Percentiles rank a stretch among this genome's conserved stretches.
phyloP scores from a whole-genome alignment of 2,329 filamentous ascomycete species.

The Talaromyces sp. region DNA sequence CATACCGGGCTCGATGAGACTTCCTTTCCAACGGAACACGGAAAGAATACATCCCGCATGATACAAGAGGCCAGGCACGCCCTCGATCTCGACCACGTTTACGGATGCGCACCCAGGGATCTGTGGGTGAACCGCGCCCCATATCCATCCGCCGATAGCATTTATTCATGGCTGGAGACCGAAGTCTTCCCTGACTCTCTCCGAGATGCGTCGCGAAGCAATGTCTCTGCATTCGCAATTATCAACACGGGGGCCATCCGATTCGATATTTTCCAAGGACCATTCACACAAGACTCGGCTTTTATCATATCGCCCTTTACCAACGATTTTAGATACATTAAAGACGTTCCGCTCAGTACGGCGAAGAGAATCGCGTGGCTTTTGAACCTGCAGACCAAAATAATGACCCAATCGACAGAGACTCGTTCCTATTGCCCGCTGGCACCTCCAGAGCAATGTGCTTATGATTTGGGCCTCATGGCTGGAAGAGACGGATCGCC shows the following conservation, averaged over 20 bases:
- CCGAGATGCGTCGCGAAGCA: slow-evolving; percentile 51
- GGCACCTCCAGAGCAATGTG: slow-evolving; percentile 43
- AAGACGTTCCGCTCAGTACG: slow-evolving; percentile 72
- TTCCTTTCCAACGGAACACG: slow-evolving; percentile 71
- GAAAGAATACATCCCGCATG: slow-evolving; percentile 63
- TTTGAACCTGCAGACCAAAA: slow-evolving; percentile 53
- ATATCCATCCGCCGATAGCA: slow-evolving; percentile 67
- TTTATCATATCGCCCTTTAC: slow-evolving; percentile 86
- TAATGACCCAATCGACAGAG: slow-evolving; percentile 29
- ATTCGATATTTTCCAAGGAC: slow-evolving; percentile 91
- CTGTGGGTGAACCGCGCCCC: slow-evolving; percentile 77
- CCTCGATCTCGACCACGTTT: slow-evolving; percentile 66
- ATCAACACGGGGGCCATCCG: slow-evolving; percentile 87
- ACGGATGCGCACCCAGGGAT: slow-evolving; percentile 76
- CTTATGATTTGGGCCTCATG: slow-evolving; percentile 19
- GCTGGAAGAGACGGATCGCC: neutral
- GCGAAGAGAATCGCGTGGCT: slow-evolving; percentile 63
- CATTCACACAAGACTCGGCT: slow-evolving; percentile 81
- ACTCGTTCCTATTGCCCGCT: slow-evolving; percentile 26
- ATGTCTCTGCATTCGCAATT: slow-evolving; percentile 62
- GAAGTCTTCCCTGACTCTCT: slow-evolving; percentile 67
- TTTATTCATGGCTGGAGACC: slow-evolving; percentile 75
- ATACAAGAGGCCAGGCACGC: slow-evolving; percentile 66
- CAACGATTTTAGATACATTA: slow-evolving; percentile 69
- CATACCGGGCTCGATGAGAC: slow-evolving; percentile 69